Conservation (phyloP, 208 protist species). For the Leishmania tarentolae region DNA sequence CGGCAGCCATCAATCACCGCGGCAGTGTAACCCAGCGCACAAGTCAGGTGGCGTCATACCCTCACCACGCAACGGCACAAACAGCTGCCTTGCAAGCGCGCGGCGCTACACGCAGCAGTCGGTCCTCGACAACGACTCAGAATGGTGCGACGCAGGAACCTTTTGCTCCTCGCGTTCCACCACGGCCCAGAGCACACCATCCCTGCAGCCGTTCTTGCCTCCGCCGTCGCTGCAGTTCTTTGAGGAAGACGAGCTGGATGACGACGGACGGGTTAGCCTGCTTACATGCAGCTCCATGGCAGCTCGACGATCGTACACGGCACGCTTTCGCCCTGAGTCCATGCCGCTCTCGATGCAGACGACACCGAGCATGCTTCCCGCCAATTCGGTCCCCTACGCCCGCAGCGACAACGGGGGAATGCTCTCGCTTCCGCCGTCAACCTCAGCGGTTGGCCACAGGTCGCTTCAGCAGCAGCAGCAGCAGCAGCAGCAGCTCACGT, state of each 20-base stretch:
- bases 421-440: slow-evolving; percentile 30
- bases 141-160: slow-evolving; percentile 31
- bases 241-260: slow-evolving; percentile 33
- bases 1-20: background rate
- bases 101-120: slow-evolving; percentile 3
- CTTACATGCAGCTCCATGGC: slow-evolving; percentile 10
- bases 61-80: slow-evolving; percentile 3
- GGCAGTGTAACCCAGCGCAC: background rate
- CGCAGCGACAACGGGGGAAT: slow-evolving; percentile 32
- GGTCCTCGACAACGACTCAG: slow-evolving; percentile 24
- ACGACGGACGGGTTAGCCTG: slow-evolving; percentile 20
- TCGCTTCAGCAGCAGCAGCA: slow-evolving; percentile 13
- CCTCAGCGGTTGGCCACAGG: slow-evolving; percentile 16
- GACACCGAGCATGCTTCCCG: slow-evolving; percentile 35
- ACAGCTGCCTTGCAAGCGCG: background rate
- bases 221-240: slow-evolving; percentile 29
- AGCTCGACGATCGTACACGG: slow-evolving; percentile 21
- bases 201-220: slow-evolving; percentile 26
- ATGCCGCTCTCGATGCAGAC: slow-evolving; percentile 27
- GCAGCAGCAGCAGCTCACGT: too few relatives aligned
- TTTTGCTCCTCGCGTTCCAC: slow-evolving; percentile 27
- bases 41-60: background rate
- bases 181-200: slow-evolving; percentile 31
- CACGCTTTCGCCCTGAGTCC: slow-evolving; percentile 29
- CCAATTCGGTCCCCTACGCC: slow-evolving; percentile 15